Percentiles rank a stretch among this genome's conserved stretches.
Evolutionary conservation across 345 rosid genomes (phyloP).

Genomic region (Bruguiera gymnorhiza): DNA sequence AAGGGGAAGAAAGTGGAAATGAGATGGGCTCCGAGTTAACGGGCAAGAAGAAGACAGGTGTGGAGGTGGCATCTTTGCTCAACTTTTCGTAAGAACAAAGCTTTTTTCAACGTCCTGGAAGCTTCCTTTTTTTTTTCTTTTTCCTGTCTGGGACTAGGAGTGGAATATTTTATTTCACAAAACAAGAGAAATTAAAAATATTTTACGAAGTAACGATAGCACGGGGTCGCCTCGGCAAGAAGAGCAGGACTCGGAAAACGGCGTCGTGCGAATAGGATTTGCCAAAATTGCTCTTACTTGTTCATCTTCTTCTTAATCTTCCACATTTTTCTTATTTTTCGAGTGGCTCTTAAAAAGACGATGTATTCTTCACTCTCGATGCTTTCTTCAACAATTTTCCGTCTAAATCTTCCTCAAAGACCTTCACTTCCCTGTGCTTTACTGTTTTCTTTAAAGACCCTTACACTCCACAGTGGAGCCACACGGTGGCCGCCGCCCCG

Average conservation of each 20-base stretch:
- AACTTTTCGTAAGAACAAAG: no score
- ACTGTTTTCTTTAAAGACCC: slow-evolving; percentile 8
- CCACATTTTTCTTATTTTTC: no score
- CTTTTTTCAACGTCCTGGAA: not conserved
- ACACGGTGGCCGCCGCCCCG: slow-evolving; percentile 5
- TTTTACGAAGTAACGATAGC: no score
- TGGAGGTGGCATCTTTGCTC: slow-evolving; percentile 2
- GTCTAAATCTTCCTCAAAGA: slow-evolving; percentile 37
- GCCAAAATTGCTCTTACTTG: no score
- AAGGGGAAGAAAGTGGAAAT: not conserved
- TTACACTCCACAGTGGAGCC: slow-evolving; percentile 11
- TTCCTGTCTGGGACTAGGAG: not conserved
- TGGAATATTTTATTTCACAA: no score
- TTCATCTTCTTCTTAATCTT: no score
- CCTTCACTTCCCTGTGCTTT: slow-evolving; percentile 21
- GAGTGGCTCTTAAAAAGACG: not conserved
- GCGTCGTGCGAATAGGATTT: no score
- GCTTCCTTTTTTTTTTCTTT: not conserved
- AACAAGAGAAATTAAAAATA: no score
- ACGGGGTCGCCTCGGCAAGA: no score
- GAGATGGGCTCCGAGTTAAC: not conserved
- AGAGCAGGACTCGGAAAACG: no score
- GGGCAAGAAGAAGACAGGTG: not conserved
- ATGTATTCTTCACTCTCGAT: slow-evolving; percentile 20
- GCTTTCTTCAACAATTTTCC: slow-evolving; percentile 42